phyloP scores from a whole-genome alignment of 2,329 filamentous ascomycete genomes.

The Chalara sp. region DNA sequence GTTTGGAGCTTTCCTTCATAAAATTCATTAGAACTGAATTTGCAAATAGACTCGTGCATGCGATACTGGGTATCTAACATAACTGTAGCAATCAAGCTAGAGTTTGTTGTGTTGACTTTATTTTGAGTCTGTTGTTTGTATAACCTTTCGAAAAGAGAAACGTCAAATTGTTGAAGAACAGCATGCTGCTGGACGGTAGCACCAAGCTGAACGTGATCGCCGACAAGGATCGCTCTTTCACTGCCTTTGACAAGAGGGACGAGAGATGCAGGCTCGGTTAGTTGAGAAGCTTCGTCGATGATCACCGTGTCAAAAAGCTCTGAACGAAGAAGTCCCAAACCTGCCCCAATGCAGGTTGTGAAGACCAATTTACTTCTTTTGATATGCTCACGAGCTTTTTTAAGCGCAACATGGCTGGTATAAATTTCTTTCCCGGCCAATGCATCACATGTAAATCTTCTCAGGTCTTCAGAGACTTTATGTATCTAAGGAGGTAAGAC shows the following conservation, averaged over 20 bases:
- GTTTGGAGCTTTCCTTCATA: constrained; percentile 4
- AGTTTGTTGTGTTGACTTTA: no score
- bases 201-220: neutral
- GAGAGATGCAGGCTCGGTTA: constrained; percentile 35
- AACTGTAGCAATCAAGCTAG: constrained; percentile 1
- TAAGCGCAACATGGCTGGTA: constrained; percentile 22
- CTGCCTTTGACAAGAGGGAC: constrained; percentile 37
- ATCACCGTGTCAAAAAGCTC: constrained; percentile 31
- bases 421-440: constrained; percentile 26
- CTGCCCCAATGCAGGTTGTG: constrained; percentile 37
- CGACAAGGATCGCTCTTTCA: constrained; percentile 16
- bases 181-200: constrained; percentile 28
- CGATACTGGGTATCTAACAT: constrained; percentile 8
- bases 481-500: no score
- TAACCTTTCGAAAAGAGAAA: constrained; percentile 9
- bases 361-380: constrained; percentile 33
- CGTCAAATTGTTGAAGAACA: constrained; percentile 4
- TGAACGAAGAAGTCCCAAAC: constrained; percentile 34
- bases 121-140: constrained; percentile 2
- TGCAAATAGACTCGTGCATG: constrained; percentile 5
- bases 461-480: constrained; percentile 6
- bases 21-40: constrained; percentile 4
- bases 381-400: constrained; percentile 33
- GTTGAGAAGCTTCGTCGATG: constrained; percentile 41
- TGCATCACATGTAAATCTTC: constrained; percentile 8